Conservation (phyloP, 2,329 filamentous ascomycete genomes). For the Sphaerulina musiva region DNA sequence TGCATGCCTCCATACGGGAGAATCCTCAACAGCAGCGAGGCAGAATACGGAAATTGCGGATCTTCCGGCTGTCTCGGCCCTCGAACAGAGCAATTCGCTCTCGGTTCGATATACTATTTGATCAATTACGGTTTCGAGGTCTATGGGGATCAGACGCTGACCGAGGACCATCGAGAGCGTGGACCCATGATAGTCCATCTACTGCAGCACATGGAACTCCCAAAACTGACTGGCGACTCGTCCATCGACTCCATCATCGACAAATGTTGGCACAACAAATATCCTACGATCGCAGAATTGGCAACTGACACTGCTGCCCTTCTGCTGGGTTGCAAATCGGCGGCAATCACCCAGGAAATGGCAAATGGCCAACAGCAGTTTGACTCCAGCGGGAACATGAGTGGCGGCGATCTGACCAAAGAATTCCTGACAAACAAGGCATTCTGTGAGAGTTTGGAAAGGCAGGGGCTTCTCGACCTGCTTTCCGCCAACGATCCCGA, state of each 20-base stretch:
- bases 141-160: background rate
- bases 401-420: background rate
- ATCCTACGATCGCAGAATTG: background rate
- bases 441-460: background rate
- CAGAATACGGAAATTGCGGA: background rate
- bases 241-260: background rate
- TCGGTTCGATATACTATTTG: background rate
- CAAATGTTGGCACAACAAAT: background rate
- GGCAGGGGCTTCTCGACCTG: background rate
- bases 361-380: background rate
- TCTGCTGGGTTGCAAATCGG: background rate
- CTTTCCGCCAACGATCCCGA: background rate
- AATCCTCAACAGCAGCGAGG: background rate
- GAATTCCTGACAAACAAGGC: background rate
- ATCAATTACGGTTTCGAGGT: background rate
- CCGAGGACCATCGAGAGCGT: background rate
- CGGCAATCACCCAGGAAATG: background rate
- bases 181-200: background rate
- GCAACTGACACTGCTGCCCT: background rate
- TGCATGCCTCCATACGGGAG: background rate
- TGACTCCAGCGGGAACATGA: background rate
- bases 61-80: background rate
- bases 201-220: background rate
- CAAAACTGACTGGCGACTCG: background rate
- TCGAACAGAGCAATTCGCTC: background rate